Evolutionary conservation across 345 rosid species (phyloP), one percentile per base, ranked within the genome.

Genomic region (Triadica sebifera): DNA sequence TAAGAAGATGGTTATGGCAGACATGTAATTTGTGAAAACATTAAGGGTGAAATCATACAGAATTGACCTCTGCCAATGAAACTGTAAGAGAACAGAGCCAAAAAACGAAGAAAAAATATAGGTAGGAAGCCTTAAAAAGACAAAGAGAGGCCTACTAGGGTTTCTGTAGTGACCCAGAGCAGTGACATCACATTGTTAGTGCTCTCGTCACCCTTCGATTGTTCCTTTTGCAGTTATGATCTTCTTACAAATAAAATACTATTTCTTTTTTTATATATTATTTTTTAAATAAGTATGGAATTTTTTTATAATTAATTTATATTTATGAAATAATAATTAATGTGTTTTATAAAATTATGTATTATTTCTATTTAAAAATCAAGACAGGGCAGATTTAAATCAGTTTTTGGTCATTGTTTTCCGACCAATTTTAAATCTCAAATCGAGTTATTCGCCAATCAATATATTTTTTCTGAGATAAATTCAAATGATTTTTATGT

Each of bases 151-250:
- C 20, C 9, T 0, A n/a, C 8, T 50, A 68, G 71, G 74, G 65
- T 45, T 49, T 5, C 62, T 46, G 78, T 37, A 25, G 58, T 73
- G 81, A 78, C 73, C 12, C 3, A 43, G 16, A 4, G 20, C 53
- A n/a, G 37, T 77, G 57, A 72, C 74, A 72, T 77, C 79, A 74
- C 15, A 0, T 51, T 59, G 39, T 6, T 38, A 50, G 75, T 25
- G 55, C 47, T 68, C 6, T 38, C 64, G 63, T 79, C 79, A 68
- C 25, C 11, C 79, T 80, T 53, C 66, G 43, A 80, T 73, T 77
- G 79, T 80, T 83, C 81, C 67, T 80, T 83, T 77, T 72, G 81
- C 77, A 70, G 70, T 51, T 47, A 1, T 37, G 11, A 46, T 72
- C 20, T n/a, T 15, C 17, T 24, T 17, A 15, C 38, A 12, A 8